Percentiles rank a stretch among this genome's conserved stretches.
Conservation (phyloP, 768 basidiomycete species). For the Boletus patriciae region DNA sequence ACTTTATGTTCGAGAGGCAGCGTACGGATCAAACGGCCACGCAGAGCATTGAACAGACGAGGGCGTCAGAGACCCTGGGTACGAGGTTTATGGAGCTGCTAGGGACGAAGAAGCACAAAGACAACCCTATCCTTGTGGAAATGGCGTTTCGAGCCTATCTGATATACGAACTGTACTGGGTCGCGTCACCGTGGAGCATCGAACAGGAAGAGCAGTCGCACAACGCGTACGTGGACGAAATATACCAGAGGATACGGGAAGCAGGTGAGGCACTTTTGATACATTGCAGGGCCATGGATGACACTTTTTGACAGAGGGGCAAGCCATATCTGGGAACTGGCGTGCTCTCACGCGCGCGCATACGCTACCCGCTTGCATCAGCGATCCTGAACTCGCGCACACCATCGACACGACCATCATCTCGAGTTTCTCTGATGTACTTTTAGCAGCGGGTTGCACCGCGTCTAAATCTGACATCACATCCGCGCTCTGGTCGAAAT, state of each 20-base stretch:
- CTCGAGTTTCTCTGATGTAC: slow-evolving; percentile 27
- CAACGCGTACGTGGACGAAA: slow-evolving; percentile 16
- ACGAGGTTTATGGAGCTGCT: slow-evolving; percentile 19
- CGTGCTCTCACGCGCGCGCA: slow-evolving; percentile 37
- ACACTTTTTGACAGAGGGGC: slow-evolving; percentile 37
- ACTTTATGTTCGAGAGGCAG: slow-evolving; percentile 28
- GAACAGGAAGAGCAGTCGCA: slow-evolving; percentile 19
- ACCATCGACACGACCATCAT: slow-evolving; percentile 10
- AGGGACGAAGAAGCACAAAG: slow-evolving; percentile 21
- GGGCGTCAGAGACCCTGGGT: slow-evolving; percentile 14
- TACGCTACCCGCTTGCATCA: slow-evolving; percentile 8
- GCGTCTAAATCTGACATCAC: slow-evolving; percentile 27
- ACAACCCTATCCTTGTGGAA: slow-evolving; percentile 32
- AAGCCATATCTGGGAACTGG: slow-evolving; percentile 44
- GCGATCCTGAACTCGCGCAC: slow-evolving; percentile 17
- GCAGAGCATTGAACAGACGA: slow-evolving; percentile 9
- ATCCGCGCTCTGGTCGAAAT: slow-evolving; percentile 41
- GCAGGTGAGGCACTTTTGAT: slow-evolving; percentile 28
- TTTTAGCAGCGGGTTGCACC: slow-evolving; percentile 28
- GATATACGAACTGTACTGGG: slow-evolving; percentile 18
- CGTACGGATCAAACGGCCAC: slow-evolving; percentile 4
- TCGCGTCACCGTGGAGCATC: slow-evolving; percentile 24
- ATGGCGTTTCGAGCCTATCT: slow-evolving; percentile 33
- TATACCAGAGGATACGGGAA: slow-evolving; percentile 37
- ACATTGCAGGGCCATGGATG: neutral